phyloP scores from a whole-genome alignment of 139 green algal species.

The Spirogloea muscicola region DNA sequence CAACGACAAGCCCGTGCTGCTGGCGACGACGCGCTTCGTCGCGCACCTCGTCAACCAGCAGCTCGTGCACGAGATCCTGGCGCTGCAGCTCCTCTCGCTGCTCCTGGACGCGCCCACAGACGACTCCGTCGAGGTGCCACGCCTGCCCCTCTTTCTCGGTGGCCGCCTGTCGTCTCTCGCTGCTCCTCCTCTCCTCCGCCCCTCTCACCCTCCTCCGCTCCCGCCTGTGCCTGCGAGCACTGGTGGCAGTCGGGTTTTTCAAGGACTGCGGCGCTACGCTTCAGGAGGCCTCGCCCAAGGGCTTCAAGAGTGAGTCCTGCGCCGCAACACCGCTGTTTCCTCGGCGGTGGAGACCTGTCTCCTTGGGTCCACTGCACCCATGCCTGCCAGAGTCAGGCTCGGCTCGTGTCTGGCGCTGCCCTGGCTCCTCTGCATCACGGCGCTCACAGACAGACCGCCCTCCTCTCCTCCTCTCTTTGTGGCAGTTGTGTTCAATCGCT shows the following conservation, averaged over 20 bases:
- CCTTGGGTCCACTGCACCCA: no score
- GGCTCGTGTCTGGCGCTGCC: no score
- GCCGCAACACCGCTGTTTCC: no score
- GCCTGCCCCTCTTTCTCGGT: no score
- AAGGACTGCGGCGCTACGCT: conserved; percentile 73
- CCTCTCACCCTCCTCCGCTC: background rate
- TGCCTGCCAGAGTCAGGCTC: no score
- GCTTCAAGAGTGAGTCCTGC: conserved; percentile 47
- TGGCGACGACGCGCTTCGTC: conserved; percentile 78
- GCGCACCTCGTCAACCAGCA: conserved; percentile 91
- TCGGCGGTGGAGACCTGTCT: no score
- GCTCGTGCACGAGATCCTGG: conserved; percentile 76
- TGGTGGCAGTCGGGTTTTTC: conserved; percentile 55
- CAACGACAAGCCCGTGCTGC: conserved; percentile 91
- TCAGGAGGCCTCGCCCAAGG: conserved; percentile 62
- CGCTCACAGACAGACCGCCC: no score
- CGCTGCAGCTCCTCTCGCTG: conserved; percentile 82
- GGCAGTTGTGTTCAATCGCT: conserved; percentile 79
- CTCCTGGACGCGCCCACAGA: conserved; percentile 85
- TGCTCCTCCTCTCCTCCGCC: background rate
- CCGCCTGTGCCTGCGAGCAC: background rate
- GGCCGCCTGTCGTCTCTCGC: no score
- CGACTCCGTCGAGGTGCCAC: conserved; percentile 88
- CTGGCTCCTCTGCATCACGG: no score
- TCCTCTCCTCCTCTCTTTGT: no score